Base-by-base conservation (phyloP, 768 basidiomycete species). In the Boletus rex-veris region DNA sequence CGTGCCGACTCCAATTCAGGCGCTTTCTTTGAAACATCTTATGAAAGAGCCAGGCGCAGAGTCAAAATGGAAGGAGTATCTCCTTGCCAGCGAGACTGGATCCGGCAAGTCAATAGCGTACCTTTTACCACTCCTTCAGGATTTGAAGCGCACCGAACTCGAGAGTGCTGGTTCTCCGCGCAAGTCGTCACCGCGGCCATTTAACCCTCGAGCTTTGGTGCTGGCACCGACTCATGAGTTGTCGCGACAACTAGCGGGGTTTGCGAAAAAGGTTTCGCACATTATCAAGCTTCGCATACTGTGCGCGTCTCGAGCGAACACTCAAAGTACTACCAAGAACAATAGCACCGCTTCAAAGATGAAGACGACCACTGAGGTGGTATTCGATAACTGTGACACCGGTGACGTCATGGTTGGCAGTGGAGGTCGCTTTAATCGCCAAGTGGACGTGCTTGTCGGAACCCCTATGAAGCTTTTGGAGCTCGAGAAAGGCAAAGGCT, bases 61-160 rank as follows among this genome's bases (percentile, higher is more conserved):
- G 35, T 36, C 57, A 14, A 61, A 49, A 26, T 58, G 54, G 61
- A 70, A 54, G 43, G 74, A 83, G 45, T 85, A 79, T 58, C 79
- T 96, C 7, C 77, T 96, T 1, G 93, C 91, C 0, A 86, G 88
- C 0, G 92, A 95, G 70, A 96, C 92, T 0, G 93, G 94, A 15
- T 92, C 91, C 0, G 93, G 92, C 1, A 96, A 96, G 73, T 92
- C 89, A 3, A 80, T 95, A 28, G 93, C 94, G 1, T 96, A 94
- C 68, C 80, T 95, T 40, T 78, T 95, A 6, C 93, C 93, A 0
- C 69, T 95, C 50, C 76, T 96, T 2, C 88, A 95, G 58, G 73
- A 79, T 57, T 74, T 95, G 65, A 96, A 96, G 68, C 65, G 73
- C 45, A 74, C 80, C 3, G 92, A 95, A 65, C 50, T 74, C 14